phyloP scores from a whole-genome alignment of 202 grass and related monocot species.

The Saccharum hybrid region DNA sequence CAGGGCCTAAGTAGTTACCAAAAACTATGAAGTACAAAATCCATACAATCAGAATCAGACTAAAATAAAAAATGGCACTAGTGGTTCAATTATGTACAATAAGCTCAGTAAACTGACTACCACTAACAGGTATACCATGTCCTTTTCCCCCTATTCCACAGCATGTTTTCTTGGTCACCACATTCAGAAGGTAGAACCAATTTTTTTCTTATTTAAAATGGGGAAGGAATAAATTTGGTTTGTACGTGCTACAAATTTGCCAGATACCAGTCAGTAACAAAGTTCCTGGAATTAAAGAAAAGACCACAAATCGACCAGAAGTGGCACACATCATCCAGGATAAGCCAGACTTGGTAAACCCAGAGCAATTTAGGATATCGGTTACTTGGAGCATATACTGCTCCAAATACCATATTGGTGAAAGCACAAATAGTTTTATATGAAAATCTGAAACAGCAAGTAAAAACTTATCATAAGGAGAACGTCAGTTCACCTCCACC shows the following conservation, averaged over 20 bases:
- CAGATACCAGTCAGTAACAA: slow-evolving; percentile 11
- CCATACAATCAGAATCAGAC: background rate
- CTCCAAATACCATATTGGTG: background rate
- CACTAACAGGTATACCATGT: background rate
- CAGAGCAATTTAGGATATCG: background rate
- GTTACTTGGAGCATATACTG: slow-evolving; percentile 13
- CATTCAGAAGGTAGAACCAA: slow-evolving; percentile 21
- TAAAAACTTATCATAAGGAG: slow-evolving; percentile 14
- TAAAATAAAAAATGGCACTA: background rate
- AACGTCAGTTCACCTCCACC: slow-evolving; percentile 64
- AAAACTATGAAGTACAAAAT: background rate
- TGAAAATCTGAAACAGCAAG: slow-evolving; percentile 6
- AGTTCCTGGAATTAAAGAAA: background rate
- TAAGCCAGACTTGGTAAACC: background rate
- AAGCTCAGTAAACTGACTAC: background rate
- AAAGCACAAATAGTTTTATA: slow-evolving; percentile 17
- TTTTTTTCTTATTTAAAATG: background rate
- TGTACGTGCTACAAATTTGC: background rate
- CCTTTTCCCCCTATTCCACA: background rate
- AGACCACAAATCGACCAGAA: background rate
- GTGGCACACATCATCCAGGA: background rate
- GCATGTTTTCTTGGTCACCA: slow-evolving; percentile 22
- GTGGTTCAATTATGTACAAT: slow-evolving; percentile 27
- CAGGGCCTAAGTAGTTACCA: background rate
- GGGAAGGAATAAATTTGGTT: background rate